These are phyloP conservation scores for Fistulifera solaris DNA, from an alignment of 108 stramenopile genomes.

Conservation along the genomic window DNA sequence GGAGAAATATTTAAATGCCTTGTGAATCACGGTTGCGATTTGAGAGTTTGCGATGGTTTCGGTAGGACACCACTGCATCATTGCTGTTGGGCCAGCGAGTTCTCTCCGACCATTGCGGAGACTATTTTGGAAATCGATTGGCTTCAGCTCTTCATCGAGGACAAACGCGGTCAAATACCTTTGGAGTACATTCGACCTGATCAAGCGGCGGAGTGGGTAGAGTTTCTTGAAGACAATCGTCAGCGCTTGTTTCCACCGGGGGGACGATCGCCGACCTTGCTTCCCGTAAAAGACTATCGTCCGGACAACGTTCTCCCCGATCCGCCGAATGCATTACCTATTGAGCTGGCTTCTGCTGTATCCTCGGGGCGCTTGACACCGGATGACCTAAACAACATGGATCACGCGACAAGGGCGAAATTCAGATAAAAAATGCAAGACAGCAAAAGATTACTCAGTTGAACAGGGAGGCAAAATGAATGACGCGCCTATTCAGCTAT, in stretches of 20 bases:
- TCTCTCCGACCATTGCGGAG: conserved; percentile 21
- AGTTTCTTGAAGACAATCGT: conserved; percentile 40
- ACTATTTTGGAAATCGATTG: conserved; percentile 41
- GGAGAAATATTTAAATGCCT: conserved; percentile 36
- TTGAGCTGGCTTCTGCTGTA: conserved; percentile 19
- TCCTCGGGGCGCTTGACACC: conserved; percentile 28
- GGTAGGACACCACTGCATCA: conserved; percentile 48
- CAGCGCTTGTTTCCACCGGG: conserved; percentile 46
- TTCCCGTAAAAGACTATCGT: conserved; percentile 3
- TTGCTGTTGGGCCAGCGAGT: conserved; percentile 31
- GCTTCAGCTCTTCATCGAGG: conserved; percentile 49
- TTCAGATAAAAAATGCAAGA: not conserved
- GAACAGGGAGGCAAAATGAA: too few species aligned
- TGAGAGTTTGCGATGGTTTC: conserved; percentile 47
- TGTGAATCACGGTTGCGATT: conserved; percentile 40
- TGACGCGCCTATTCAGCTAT: too few species aligned
- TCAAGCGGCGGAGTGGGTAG: conserved; percentile 54
- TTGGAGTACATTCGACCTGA: conserved; percentile 66
- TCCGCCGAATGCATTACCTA: conserved; percentile 22
- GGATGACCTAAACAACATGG: conserved; percentile 8
- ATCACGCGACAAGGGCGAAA: not conserved
- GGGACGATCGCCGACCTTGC: not conserved
- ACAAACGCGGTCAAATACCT: conserved; percentile 67
- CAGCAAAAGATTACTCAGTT: too few species aligned
- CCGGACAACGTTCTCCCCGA: conserved; percentile 19